Evolutionary conservation across 169 alveolate species (phyloP).

Genomic region (Cryptosporidium meleagridis): DNA sequence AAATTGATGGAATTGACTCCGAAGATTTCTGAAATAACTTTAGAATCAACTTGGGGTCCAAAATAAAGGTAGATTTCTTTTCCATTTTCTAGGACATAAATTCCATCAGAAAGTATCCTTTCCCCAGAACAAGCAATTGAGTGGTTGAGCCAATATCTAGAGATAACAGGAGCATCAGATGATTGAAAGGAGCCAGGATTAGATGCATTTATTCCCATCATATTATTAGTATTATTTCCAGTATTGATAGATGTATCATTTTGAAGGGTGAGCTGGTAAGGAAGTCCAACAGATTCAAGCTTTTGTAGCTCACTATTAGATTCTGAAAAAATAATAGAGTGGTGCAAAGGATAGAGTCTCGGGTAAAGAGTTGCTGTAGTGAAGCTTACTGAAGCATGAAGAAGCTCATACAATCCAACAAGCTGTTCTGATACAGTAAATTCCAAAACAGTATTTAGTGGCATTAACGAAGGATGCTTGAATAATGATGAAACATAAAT

Average conservation of each 20-base stretch:
- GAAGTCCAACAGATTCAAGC: slow-evolving; percentile 47
- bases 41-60: slow-evolving; percentile 58
- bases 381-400: slow-evolving; percentile 47
- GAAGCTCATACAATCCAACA: slow-evolving; percentile 49
- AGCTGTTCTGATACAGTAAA: slow-evolving; percentile 46
- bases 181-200: background rate
- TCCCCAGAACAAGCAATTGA: slow-evolving; percentile 63
- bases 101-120: slow-evolving; percentile 64
- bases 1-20: background rate
- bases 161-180: background rate
- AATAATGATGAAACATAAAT: slow-evolving; percentile 50
- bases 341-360: slow-evolving; percentile 52
- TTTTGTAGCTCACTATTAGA: slow-evolving; percentile 14
- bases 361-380: slow-evolving; percentile 60
- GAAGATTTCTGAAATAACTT: slow-evolving; percentile 17
- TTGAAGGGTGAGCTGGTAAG: slow-evolving; percentile 34
- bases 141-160: slow-evolving; percentile 60
- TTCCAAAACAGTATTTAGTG: slow-evolving; percentile 54
- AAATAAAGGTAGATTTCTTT: slow-evolving; percentile 42
- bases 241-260: background rate
- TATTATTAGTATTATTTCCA: background rate
- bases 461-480: slow-evolving; percentile 64
- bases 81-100: slow-evolving; percentile 59
- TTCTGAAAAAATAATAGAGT: background rate
- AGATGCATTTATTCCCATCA: background rate